A percentile compares a stretch with the other conserved stretches of the same genome.
Evolutionary conservation across 2,329 filamentous ascomycete genomes (phyloP).

Genomic region (Colletotrichum euphorbiae): DNA sequence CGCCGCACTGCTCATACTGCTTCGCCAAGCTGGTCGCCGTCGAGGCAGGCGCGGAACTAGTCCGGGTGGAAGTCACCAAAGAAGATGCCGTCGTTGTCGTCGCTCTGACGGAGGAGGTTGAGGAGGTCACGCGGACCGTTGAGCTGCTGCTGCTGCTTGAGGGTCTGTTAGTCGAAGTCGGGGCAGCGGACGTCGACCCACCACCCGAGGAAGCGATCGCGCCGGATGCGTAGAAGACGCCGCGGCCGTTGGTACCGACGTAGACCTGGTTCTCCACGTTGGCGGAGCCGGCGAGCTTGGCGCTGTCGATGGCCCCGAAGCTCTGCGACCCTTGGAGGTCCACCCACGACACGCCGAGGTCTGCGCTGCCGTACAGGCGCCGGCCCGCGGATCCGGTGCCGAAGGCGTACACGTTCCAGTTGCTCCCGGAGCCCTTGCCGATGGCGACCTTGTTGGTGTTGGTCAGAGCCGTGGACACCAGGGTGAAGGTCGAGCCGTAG

Average conservation of each 20-base stretch:
- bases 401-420: slow-evolving; percentile 62
- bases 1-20: slow-evolving; percentile 55
- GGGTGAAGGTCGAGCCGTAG: slow-evolving; percentile 61
- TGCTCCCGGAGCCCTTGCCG: slow-evolving; percentile 52
- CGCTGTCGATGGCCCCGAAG: slow-evolving; percentile 57
- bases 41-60: slow-evolving; percentile 22
- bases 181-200: slow-evolving; percentile 12
- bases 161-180: slow-evolving; percentile 14
- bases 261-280: slow-evolving; percentile 60
- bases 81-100: slow-evolving; percentile 1
- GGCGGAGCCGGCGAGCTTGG: slow-evolving; percentile 57
- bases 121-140: slow-evolving; percentile 9
- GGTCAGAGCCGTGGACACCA: slow-evolving; percentile 51
- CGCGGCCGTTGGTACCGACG: slow-evolving; percentile 63
- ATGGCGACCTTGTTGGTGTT: slow-evolving; percentile 58
- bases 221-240: slow-evolving; percentile 52
- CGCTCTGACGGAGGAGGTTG: slow-evolving; percentile 4
- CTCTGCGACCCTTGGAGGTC: slow-evolving; percentile 62
- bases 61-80: slow-evolving; percentile 25
- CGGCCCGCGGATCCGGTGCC: slow-evolving; percentile 56
- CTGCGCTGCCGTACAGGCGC: slow-evolving; percentile 58
- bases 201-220: slow-evolving; percentile 29
- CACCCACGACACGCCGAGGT: slow-evolving; percentile 57
- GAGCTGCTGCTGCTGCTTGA: slow-evolving; percentile 27
- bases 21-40: slow-evolving; percentile 35